Evolutionary conservation across 345 rosid genomes (phyloP), one percentile per base, ranked within the genome.

Genomic region (Arabidopsis suecica): DNA sequence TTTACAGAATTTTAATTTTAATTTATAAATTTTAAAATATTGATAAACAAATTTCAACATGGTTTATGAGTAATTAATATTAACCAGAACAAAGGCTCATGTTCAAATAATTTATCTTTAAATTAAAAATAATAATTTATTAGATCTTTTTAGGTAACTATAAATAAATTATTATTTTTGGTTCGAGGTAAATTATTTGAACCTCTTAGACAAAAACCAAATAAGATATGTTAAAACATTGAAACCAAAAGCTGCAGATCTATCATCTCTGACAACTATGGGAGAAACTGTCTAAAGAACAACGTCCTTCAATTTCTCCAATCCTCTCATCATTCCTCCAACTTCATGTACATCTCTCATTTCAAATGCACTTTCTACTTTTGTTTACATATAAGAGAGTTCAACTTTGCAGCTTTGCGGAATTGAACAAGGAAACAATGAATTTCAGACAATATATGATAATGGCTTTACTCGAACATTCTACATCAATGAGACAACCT

Each of bases 261-360:
- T 1, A 23, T 71, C 13, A 71, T 60, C 57, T 44, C 33, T 45
- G 33, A 22, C 65, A 2, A 14, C 58, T 45, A 70, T 70, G 66
- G 74, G 74, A 59, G 74, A 59, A 70, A 70, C 12, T 70, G 74
- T 59, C 57, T 70, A 47, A 59, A 22, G 74, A 70, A 45, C 57
- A 45, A 20, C 36, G 37, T 44, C 65, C 57, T 70, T 9, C 25
- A 33, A 3, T 1, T 18, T 18, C 74, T 44, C 65, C n/a, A 54
- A 67, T 61, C 71, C 71, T 51, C 49, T 58, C 9, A 47, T 2
- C 74, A 47, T 20, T 14, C 56, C 65, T 57, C 64, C 73, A 56
- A 20, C 10, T 56, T 32, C 44, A 56, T 48, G 74, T 51, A 50
- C 59, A 37, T 7, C 48, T 66, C 71, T 50, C 48, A 36, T 49